phyloP scores from a whole-genome alignment of 2,329 filamentous ascomycete species.

The Catunica adiposa region DNA sequence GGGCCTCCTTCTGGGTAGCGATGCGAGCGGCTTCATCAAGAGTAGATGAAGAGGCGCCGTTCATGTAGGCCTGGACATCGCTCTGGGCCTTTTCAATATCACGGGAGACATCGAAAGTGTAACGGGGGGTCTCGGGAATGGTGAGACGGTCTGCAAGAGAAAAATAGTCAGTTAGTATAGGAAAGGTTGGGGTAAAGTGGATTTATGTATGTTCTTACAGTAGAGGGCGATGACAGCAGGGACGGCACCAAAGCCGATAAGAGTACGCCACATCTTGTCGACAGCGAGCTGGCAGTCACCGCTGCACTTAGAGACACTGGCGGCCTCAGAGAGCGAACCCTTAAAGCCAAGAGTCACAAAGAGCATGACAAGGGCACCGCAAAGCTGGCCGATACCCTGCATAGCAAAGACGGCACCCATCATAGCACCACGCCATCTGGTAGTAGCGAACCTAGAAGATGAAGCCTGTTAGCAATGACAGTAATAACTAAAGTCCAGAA shows the following conservation, averaged over 20 bases:
- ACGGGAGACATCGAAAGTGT: conserved; percentile 66
- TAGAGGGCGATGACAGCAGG: conserved; percentile 70
- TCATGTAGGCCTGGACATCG: conserved; percentile 60
- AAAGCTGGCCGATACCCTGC: conserved; percentile 70
- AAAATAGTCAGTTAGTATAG: conserved; percentile 1
- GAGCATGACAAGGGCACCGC: conserved; percentile 57
- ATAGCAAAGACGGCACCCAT: conserved; percentile 77
- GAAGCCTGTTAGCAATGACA: neutral
- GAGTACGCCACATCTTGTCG: conserved; percentile 74
- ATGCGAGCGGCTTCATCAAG: conserved; percentile 53
- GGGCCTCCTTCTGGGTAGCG: conserved; percentile 35
- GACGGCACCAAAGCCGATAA: conserved; percentile 68
- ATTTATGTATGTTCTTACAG: too few species aligned
- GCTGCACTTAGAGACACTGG: conserved; percentile 36
- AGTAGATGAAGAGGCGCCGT: conserved; percentile 42
- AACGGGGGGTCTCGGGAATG: conserved; percentile 75
- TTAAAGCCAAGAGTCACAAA: conserved; percentile 60
- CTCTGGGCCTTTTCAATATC: conserved; percentile 58
- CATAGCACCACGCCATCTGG: conserved; percentile 73
- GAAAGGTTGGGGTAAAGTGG: too few species aligned
- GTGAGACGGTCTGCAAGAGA: conserved; percentile 41
- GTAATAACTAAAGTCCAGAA: conserved; percentile 1
- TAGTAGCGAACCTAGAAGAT: conserved; percentile 44
- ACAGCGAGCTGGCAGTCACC: conserved; percentile 30
- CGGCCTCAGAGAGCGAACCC: conserved; percentile 37